These are phyloP conservation scores for Talaromyces rugulosus DNA, from an alignment of 2,329 filamentous ascomycete species.

Conservation along the genomic window DNA sequence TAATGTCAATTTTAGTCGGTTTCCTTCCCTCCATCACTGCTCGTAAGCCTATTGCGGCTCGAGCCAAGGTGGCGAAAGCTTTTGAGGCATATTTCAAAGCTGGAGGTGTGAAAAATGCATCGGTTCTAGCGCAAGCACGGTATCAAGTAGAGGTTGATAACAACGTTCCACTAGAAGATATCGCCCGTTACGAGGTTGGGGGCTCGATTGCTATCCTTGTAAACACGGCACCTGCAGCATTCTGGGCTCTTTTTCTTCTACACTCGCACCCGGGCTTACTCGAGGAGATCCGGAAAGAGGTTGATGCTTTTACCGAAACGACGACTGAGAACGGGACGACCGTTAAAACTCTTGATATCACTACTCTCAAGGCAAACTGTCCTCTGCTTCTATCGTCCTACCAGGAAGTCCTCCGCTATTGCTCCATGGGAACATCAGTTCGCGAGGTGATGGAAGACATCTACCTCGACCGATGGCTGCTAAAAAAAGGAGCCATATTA, in stretches of 20 bases:
- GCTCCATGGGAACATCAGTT: slow-evolving; percentile 4
- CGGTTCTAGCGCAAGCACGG: not conserved
- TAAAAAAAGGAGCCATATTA: slow-evolving; percentile 5
- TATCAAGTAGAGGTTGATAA: slow-evolving; percentile 1
- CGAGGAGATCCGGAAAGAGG: not conserved
- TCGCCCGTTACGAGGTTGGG: not conserved
- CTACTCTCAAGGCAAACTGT: not conserved
- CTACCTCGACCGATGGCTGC: not conserved
- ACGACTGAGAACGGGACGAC: not conserved
- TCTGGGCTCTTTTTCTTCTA: not conserved
- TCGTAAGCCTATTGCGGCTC: slow-evolving; percentile 2
- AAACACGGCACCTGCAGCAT: slow-evolving; percentile 3
- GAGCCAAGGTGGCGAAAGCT: not conserved
- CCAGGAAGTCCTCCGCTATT: slow-evolving; percentile 2
- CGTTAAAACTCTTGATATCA: slow-evolving; percentile 3
- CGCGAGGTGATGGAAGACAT: slow-evolving; percentile 1
- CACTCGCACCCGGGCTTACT: not conserved
- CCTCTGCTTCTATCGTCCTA: slow-evolving; percentile 2
- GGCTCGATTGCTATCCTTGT: slow-evolving; percentile 2
- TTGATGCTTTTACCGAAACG: not conserved
- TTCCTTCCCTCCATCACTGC: not conserved
- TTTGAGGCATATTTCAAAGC: slow-evolving; percentile 3
- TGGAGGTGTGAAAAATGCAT: not conserved
- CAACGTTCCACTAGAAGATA: slow-evolving; percentile 4
- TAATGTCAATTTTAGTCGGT: slow-evolving; percentile 1